Base-by-base conservation (phyloP, 2,329 filamentous ascomycete genomes). In the Nigrospora osmanthi region DNA sequence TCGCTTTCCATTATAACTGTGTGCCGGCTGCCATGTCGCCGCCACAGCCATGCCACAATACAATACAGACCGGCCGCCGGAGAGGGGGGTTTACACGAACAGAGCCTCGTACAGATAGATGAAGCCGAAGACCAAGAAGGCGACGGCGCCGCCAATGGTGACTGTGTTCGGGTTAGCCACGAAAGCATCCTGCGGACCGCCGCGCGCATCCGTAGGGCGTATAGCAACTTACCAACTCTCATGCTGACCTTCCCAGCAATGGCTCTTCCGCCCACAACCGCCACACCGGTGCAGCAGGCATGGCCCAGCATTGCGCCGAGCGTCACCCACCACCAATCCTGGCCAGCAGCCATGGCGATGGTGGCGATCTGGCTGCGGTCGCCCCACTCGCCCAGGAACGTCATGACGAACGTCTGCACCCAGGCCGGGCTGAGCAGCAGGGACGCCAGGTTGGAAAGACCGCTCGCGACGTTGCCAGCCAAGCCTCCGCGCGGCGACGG, bases 351-450 rank as follows among this genome's bases (percentile, higher is more conserved):
- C 93, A 98, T 98, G 44, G 93, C 93, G 60, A 98, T 95, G 0
- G 93, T 98, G 17, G 93, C 93, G 58, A 98, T 97, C 69, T 98
- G 93, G 62, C 88, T 95, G 54, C 93, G 82, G 60, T 98, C 93
- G 46, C 93, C 93, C 93, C 93, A 98, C 65, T 98, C 93, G 35
- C 93, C 93, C 30, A 98, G 70, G 69, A 98, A 98, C 2, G 93
- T 98, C 93, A 98, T 98, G 56, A 94, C 80, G 61, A 98, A 98
- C 0, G 93, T 98, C 68, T 97, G 91, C 13, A 98, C 93, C 93
- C 93, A 98, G 1, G 90, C 93, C 1, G 93, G 93, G 65, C 88
- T 95, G 35, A 98, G 75, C 5, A 98, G 76, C 7, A 98, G 73
- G 11, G 87, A 89, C 50, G 89, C 80, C 4, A 98, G 78, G 57